Conservation (phyloP, 139 green algal species). For the Mychonastes homosphaera region DNA sequence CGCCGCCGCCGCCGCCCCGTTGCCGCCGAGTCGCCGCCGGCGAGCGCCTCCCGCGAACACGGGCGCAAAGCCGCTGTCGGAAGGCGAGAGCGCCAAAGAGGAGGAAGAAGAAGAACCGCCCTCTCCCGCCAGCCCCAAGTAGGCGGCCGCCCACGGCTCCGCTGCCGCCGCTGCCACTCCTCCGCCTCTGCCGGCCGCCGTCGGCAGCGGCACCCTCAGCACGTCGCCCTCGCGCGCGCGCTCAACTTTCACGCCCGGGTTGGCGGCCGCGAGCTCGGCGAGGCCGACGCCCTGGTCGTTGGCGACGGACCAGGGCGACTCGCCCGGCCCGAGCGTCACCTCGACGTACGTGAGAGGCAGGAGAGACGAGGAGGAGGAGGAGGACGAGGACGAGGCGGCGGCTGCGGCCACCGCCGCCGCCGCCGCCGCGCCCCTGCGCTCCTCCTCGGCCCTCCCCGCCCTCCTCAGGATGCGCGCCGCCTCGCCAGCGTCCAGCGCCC, state of each 20-base stretch:
- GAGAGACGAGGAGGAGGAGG: too few species aligned
- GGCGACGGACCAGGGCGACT: conserved; percentile 46
- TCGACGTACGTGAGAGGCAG: too few species aligned
- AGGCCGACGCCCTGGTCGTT: conserved; percentile 43
- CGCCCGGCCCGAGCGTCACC: conserved; percentile 10
- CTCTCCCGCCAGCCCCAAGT: not conserved
- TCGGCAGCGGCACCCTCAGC: conserved; percentile 23
- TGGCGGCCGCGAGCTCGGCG: conserved; percentile 33
- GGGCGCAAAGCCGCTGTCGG: too few species aligned
- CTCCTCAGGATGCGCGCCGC: conserved; percentile 1
- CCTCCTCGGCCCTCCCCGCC: too few species aligned
- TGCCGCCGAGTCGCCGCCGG: not conserved
- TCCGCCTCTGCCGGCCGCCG: too few species aligned
- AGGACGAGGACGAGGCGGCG: too few species aligned
- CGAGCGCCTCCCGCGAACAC: too few species aligned
- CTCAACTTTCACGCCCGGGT: conserved; percentile 23
- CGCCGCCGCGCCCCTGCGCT: too few species aligned
- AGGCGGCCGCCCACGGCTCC: not conserved
- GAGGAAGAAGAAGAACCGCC: too few species aligned
- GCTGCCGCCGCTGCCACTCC: conserved; percentile 1
- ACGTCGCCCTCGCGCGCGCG: conserved; percentile 12
- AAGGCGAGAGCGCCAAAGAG: too few species aligned
- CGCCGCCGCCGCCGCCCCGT: not conserved
- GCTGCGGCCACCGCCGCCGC: too few species aligned
- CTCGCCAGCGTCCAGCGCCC: conserved; percentile 16